Evolutionary conservation across 2,329 filamentous ascomycete species (phyloP).

Genomic region (Escovopsis sp.): DNA sequence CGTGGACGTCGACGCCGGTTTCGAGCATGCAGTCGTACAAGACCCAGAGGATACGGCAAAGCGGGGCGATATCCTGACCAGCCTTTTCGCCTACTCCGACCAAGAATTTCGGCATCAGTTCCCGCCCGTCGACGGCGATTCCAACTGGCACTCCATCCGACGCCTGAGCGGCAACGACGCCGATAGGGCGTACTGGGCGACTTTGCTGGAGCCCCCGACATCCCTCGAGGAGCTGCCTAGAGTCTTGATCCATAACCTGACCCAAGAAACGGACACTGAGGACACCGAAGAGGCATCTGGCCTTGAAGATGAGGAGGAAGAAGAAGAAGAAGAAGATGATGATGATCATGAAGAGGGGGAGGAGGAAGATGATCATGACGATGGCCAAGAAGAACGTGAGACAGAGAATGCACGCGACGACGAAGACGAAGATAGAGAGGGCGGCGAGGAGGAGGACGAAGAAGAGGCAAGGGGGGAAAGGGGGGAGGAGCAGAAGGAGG

Average conservation of each 20-base stretch:
- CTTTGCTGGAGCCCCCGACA: conserved; percentile 30
- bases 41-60: conserved; percentile 44
- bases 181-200: conserved; percentile 26
- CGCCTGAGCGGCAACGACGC: conserved; percentile 15
- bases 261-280: conserved; percentile 11
- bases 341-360: conserved; percentile 1
- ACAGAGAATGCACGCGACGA: too few relatives aligned
- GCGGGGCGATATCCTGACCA: conserved; percentile 44
- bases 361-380: too few relatives aligned
- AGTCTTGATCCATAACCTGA: conserved; percentile 20
- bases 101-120: conserved; percentile 15
- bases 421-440: too few relatives aligned
- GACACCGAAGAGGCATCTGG: too few relatives aligned
- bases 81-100: conserved; percentile 28
- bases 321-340: conserved; percentile 12
- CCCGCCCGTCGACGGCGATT: conserved; percentile 17
- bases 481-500: conserved; percentile 4
- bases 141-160: conserved; percentile 20
- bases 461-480: too few relatives aligned
- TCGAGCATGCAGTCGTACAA: conserved; percentile 39
- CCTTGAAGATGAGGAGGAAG: conserved; percentile 11
- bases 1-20: conserved; percentile 44
- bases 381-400: too few relatives aligned
- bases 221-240: conserved; percentile 27
- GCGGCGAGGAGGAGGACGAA: too few relatives aligned